Conservation (phyloP, 805 yeast genomes). For the Ogataea nitratoaversa region DNA sequence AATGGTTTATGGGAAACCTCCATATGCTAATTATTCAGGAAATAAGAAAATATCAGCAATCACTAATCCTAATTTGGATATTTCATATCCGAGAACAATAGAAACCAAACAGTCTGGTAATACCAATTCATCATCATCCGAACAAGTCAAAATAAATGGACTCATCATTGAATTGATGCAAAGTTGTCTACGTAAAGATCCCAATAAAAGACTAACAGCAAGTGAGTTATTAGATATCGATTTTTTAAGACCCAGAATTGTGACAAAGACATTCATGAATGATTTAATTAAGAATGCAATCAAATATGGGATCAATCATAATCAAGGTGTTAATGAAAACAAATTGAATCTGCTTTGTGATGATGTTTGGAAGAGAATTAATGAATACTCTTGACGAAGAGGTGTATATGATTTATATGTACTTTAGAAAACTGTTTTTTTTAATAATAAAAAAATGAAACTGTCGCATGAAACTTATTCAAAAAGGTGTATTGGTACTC, state of each 20-base stretch:
- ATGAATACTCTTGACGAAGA: conserved; percentile 29
- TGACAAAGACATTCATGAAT: conserved; percentile 59
- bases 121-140: no score
- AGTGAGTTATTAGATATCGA: conserved; percentile 55
- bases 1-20: conserved; percentile 91
- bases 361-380: conserved; percentile 56
- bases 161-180: conserved; percentile 63
- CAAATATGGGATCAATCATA: conserved; percentile 56
- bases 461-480: no score
- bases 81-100: conserved; percentile 52
- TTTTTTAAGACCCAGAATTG: conserved; percentile 72
- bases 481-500: no score
- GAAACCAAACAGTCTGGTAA: background rate
- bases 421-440: no score
- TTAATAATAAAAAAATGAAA: no score
- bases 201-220: conserved; percentile 60
- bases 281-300: conserved; percentile 77
- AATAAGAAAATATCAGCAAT: conserved; percentile 78
- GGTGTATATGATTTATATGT: background rate
- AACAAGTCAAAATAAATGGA: conserved; percentile 23
- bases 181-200: conserved; percentile 69
- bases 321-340: conserved; percentile 30
- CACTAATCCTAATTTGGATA: conserved; percentile 75
- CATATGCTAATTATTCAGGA: conserved; percentile 76
- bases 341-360: conserved; percentile 43